Conservation (phyloP, 192 early-diverging fungal species). For the Backusella australiensis region DNA sequence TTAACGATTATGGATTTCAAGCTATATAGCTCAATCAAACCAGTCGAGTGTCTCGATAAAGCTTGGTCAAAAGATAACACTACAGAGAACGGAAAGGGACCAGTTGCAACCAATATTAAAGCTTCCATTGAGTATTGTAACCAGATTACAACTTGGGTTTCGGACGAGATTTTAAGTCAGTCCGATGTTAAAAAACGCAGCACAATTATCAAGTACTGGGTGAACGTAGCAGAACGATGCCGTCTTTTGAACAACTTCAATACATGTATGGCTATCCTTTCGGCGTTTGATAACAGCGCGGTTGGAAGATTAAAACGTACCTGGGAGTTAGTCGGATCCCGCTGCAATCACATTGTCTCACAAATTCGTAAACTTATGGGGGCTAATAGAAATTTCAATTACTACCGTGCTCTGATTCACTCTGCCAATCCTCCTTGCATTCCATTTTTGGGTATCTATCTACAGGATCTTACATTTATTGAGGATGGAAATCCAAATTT, state of each 20-base stretch:
- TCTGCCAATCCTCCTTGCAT: conserved; percentile 82
- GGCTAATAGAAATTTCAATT: conserved; percentile 77
- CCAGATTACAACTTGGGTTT: conserved; percentile 85
- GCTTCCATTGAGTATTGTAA: conserved; percentile 85
- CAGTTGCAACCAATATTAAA: conserved; percentile 80
- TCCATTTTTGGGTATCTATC: conserved; percentile 78
- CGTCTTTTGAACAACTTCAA: conserved; percentile 92
- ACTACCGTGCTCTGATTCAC: conserved; percentile 83
- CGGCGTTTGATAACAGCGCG: conserved; percentile 85
- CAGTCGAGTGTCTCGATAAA: conserved; percentile 88
- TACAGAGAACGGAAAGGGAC: conserved; percentile 50
- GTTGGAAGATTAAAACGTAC: conserved; percentile 89
- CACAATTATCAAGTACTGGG: conserved; percentile 78
- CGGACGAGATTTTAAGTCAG: conserved; percentile 78
- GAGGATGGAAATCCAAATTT: conserved; percentile 89
- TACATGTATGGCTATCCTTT: conserved; percentile 86
- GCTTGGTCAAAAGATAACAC: conserved; percentile 73
- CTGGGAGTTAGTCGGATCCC: conserved; percentile 73
- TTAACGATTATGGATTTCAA: conserved; percentile 91
- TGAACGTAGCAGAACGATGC: conserved; percentile 82
- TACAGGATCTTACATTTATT: conserved; percentile 92
- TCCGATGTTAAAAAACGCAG: conserved; percentile 79
- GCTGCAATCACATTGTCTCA: conserved; percentile 57
- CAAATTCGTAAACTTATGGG: conserved; percentile 75
- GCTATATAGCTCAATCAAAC: conserved; percentile 78